Conservation (phyloP, 306 rosid species). For the Alnus rubra region DNA sequence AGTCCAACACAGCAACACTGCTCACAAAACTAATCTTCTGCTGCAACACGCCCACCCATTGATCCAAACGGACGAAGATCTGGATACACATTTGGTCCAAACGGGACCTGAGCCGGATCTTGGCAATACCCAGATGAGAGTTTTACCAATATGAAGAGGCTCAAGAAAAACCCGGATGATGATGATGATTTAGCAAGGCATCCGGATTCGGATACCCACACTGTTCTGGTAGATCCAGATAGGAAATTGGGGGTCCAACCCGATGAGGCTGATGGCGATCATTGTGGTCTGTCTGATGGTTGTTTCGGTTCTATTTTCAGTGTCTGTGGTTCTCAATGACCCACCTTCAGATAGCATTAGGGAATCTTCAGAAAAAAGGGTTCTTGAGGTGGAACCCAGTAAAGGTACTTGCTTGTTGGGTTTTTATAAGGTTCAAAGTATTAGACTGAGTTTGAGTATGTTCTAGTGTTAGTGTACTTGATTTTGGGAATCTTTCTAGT, state of each 20-base stretch:
- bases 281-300: slow-evolving; percentile 58
- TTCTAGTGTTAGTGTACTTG: not conserved
- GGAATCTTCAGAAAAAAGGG: slow-evolving; percentile 29
- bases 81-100: slow-evolving; percentile 13
- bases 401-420: slow-evolving; percentile 39
- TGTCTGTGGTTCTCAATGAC: slow-evolving; percentile 66
- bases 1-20: not conserved
- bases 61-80: slow-evolving; percentile 20
- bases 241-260: slow-evolving; percentile 35
- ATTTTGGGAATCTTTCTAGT: not conserved
- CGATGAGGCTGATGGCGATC: slow-evolving; percentile 62
- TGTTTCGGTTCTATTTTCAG: slow-evolving; percentile 70
- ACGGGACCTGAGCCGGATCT: not conserved
- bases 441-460: not conserved
- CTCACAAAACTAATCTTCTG: not conserved
- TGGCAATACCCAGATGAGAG: slow-evolving; percentile 41
- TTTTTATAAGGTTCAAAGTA: not conserved
- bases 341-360: slow-evolving; percentile 70
- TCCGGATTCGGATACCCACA: slow-evolving; percentile 31
- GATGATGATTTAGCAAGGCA: slow-evolving; percentile 17
- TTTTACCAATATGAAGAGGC: slow-evolving; percentile 48
- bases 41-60: not conserved
- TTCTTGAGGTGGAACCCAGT: slow-evolving; percentile 27
- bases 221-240: slow-evolving; percentile 35
- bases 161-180: slow-evolving; percentile 33